A percentile compares a stretch with the other conserved stretches of the same genome.
These are phyloP conservation scores for Rhizophora mangle DNA, from an alignment of 345 rosid species.

Conservation along the genomic window DNA sequence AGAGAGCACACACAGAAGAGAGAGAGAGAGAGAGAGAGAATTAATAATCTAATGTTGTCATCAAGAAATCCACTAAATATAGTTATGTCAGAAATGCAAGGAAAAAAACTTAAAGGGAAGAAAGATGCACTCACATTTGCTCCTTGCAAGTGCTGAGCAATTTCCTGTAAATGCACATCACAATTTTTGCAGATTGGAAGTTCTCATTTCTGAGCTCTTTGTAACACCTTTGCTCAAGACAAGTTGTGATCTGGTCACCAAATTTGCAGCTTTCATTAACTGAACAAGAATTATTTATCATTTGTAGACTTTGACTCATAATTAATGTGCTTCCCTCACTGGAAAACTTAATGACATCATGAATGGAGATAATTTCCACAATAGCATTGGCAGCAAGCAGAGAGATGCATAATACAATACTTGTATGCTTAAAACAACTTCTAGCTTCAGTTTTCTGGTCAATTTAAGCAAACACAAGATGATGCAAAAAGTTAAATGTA, in stretches of 20 bases:
- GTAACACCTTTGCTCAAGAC: conserved; percentile 97
- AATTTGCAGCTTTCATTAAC: conserved; percentile 26
- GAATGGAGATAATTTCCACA: background rate
- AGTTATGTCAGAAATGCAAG: too few relatives aligned
- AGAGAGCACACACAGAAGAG: too few relatives aligned
- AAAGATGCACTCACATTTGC: conserved; percentile 70
- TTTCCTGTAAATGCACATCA: conserved; percentile 83
- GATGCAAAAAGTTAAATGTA: too few relatives aligned
- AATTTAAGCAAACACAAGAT: too few relatives aligned
- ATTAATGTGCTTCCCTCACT: background rate
- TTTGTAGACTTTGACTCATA: background rate
- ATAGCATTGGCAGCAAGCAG: background rate
- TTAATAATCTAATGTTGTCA: too few relatives aligned
- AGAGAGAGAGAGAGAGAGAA: too few relatives aligned
- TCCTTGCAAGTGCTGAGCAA: conserved; percentile 80
- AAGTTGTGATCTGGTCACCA: conserved; percentile 61
- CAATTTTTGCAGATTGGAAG: conserved; percentile 71
- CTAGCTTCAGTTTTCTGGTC: too few relatives aligned
- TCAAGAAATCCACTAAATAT: too few relatives aligned
- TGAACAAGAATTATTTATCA: conserved; percentile 8
- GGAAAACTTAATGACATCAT: background rate
- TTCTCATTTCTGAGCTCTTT: conserved; percentile 92
- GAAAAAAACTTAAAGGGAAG: background rate
- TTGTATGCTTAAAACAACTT: background rate
- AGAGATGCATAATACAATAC: background rate